Evolutionary conservation across 2,329 filamentous ascomycete genomes (phyloP).

Genomic region (Rutstroemia sp.): DNA sequence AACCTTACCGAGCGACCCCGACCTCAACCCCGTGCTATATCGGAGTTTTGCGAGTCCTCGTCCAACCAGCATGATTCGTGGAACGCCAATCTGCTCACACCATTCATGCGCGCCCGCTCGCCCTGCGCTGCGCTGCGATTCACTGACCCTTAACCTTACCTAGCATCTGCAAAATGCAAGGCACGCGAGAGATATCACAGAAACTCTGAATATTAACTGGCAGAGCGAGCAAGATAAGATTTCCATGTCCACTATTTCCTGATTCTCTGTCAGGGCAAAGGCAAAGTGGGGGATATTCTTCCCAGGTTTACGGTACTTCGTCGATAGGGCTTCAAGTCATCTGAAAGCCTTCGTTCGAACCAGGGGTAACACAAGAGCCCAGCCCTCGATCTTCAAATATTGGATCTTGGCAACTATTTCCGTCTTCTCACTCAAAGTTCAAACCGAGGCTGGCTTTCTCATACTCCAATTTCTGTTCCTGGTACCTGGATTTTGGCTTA

Average conservation of each 20-base stretch:
- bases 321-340: no score
- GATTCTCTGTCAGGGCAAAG: no score
- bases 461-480: conserved; percentile 4
- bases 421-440: neutral
- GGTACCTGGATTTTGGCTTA: conserved; percentile 1
- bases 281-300: no score
- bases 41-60: no score
- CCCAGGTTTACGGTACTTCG: no score
- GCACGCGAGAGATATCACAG: conserved; percentile 3
- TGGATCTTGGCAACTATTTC: neutral
- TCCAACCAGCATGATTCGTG: neutral
- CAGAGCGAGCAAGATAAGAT: neutral
- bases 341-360: no score
- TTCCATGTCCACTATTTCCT: no score
- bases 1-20: no score
- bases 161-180: conserved; percentile 7
- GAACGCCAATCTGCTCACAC: neutral
- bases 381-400: neutral
- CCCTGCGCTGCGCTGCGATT: no score
- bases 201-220: neutral
- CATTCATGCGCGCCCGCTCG: neutral
- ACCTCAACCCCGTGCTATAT: no score
- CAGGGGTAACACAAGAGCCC: neutral
- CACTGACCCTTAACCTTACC: no score
- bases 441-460: neutral